phyloP scores from a whole-genome alignment of 139 green algal species.

The Coelastrella sp. region DNA sequence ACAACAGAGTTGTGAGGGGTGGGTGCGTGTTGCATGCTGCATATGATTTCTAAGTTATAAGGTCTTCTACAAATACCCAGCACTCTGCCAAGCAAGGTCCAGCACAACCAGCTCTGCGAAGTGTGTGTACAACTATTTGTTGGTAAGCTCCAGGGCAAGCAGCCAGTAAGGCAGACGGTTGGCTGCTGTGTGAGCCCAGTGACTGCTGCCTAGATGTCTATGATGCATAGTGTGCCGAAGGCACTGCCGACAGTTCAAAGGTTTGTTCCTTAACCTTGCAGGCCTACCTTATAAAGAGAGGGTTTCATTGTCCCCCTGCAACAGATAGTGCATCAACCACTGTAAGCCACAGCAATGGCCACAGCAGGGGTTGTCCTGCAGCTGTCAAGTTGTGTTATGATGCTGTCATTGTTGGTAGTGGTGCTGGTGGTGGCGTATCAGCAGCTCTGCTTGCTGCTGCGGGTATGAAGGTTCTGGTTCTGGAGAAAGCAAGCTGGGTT shows the following conservation, averaged over 20 bases:
- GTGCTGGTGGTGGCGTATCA: slow-evolving; percentile 67
- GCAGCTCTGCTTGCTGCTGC: slow-evolving; percentile 62
- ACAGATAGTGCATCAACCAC: background rate
- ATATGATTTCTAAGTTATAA: too few species aligned
- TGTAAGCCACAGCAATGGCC: background rate
- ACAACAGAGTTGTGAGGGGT: background rate
- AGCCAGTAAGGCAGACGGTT: too few species aligned
- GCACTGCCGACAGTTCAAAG: too few species aligned
- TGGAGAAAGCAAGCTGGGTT: slow-evolving; percentile 75
- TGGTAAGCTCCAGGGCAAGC: too few species aligned
- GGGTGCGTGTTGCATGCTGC: too few species aligned
- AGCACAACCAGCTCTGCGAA: too few species aligned
- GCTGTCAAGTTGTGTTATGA: slow-evolving; percentile 65
- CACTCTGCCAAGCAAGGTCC: too few species aligned
- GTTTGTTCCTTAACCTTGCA: background rate
- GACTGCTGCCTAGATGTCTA: too few species aligned
- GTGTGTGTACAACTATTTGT: too few species aligned
- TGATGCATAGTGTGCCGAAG: background rate
- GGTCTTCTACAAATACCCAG: too few species aligned
- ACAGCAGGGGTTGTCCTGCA: background rate
- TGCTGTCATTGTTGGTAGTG: slow-evolving; percentile 74
- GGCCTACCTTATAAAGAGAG: slow-evolving; percentile 16
- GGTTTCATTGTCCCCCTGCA: background rate
- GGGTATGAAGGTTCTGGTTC: slow-evolving; percentile 67
- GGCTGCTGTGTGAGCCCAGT: too few species aligned